A percentile compares a stretch with the other conserved stretches of the same genome.
These are phyloP conservation scores for Eucalyptus lansdowneana DNA, from an alignment of 345 rosid genomes.

Conservation along the genomic window DNA sequence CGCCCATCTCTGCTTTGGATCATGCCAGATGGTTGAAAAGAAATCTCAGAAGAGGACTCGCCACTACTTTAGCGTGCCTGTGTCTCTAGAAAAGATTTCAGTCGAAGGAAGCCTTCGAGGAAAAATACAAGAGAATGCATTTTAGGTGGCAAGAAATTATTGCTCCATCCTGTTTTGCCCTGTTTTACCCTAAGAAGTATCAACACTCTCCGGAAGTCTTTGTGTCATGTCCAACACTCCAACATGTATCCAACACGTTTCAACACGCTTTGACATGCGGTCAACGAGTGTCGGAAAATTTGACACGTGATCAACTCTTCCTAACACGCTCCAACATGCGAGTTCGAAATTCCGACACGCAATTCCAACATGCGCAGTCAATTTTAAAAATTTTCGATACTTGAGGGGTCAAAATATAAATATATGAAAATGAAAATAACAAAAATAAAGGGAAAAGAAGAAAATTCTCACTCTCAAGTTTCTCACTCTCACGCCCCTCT, in stretches of 20 bases:
- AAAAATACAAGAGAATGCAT: not conserved
- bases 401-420: no score
- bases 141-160: not conserved
- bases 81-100: not conserved
- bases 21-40: not conserved
- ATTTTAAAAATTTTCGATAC: no score
- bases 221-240: no score
- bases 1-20: not conserved
- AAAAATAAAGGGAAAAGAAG: no score
- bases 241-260: accelerated
- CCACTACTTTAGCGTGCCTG: not conserved
- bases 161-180: not conserved
- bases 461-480: no score
- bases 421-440: no score
- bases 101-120: not conserved
- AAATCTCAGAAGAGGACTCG: not conserved
- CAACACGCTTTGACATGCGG: accelerated
- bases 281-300: no score
- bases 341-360: no score
- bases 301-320: accelerated
- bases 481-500: no score
- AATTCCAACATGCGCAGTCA: no score
- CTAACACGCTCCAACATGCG: accelerated
- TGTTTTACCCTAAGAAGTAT: not conserved
- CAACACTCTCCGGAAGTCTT: no score